phyloP scores from a whole-genome alignment of 75 land plant genomes.

The Pseudotsuga menziesii region DNA sequence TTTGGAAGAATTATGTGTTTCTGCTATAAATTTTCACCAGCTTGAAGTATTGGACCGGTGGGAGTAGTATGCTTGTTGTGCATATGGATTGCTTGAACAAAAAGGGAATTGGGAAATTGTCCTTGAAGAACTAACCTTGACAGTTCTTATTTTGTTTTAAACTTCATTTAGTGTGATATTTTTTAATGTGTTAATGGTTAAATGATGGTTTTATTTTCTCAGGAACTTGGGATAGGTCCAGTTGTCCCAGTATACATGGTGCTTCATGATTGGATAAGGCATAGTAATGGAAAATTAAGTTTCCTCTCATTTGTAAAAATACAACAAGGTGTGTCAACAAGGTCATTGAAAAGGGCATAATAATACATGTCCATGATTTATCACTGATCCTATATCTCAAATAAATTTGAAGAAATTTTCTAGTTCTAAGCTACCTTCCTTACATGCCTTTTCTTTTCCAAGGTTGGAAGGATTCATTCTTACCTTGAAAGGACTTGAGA shows the following conservation, averaged over 20 bases:
- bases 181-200: no score
- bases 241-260: constrained; percentile 58
- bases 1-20: constrained; percentile 88
- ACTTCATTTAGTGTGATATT: not conserved
- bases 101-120: constrained; percentile 81
- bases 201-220: no score
- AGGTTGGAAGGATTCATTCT: constrained; percentile 8
- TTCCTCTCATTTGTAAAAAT: constrained; percentile 69
- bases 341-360: constrained; percentile 35
- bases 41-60: constrained; percentile 75
- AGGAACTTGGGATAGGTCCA: constrained; percentile 76
- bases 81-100: constrained; percentile 80
- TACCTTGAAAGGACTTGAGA: not conserved
- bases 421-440: not conserved
- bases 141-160: constrained; percentile 18
- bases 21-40: constrained; percentile 86
- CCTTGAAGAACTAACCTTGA: constrained; percentile 92
- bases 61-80: constrained; percentile 86
- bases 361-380: not conserved
- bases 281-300: constrained; percentile 66
- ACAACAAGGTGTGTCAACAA: constrained; percentile 56
- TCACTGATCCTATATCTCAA: not conserved
- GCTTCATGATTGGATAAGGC: constrained; percentile 77
- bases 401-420: not conserved
- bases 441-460: not conserved